A percentile compares a stretch with the other conserved stretches of the same genome.
Evolutionary conservation across 176 grass and related monocot species (phyloP).

Genomic region (Oryza punctata): DNA sequence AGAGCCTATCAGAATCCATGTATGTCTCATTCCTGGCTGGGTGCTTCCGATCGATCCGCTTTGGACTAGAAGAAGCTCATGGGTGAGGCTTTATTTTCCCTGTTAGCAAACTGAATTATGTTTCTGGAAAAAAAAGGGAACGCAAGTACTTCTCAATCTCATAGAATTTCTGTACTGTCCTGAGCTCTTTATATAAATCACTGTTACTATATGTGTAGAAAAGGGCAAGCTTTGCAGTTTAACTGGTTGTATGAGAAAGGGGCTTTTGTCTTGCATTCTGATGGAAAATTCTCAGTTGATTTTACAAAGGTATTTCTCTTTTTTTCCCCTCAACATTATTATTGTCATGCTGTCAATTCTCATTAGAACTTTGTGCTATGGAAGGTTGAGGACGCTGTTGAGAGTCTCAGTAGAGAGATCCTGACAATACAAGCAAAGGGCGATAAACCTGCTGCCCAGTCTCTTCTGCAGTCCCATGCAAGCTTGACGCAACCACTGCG

Average conservation of each 20-base stretch:
- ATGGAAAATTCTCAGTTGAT: conserved; percentile 86
- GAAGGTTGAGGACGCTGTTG: conserved; percentile 87
- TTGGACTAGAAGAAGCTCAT: conserved; percentile 94
- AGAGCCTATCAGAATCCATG: conserved; percentile 85
- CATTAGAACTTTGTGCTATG: conserved; percentile 14
- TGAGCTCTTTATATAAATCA: not conserved
- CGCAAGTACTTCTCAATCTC: not conserved
- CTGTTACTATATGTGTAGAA: conserved; percentile 44
- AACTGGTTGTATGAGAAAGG: conserved; percentile 96
- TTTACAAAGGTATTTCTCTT: conserved; percentile 66
- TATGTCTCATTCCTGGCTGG: conserved; percentile 94
- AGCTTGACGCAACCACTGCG: conserved; percentile 71
- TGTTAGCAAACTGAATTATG: conserved; percentile 2
- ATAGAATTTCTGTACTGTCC: not conserved
- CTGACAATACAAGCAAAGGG: conserved; percentile 92
- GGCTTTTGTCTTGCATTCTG: conserved; percentile 77
- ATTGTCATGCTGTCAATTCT: too few relatives aligned
- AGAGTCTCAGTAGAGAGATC: conserved; percentile 88
- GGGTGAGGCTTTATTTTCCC: conserved; percentile 59
- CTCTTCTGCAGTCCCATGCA: conserved; percentile 66
- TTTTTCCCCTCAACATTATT: not conserved
- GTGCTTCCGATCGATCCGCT: conserved; percentile 87
- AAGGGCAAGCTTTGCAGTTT: conserved; percentile 92
- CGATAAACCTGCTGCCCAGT: conserved; percentile 65
- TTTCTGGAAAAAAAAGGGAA: not conserved